A percentile compares a stretch with the other conserved stretches of the same genome.
phyloP scores from a whole-genome alignment of 495 filamentous ascomycete species.

The Thozetella sp. region DNA sequence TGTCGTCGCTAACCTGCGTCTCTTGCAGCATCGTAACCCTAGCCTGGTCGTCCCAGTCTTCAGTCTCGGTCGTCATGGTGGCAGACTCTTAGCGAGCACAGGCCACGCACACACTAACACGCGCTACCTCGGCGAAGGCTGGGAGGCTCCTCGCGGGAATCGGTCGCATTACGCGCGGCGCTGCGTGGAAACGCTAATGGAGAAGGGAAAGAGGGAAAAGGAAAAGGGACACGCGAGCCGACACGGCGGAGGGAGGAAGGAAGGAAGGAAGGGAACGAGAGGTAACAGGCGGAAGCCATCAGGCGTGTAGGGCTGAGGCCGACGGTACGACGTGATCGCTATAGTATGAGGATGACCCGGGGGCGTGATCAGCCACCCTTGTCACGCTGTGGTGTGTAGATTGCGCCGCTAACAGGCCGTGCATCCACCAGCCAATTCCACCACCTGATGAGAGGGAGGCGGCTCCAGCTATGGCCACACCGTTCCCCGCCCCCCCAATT shows the following conservation, averaged over 20 bases:
- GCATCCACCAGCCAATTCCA: neutral
- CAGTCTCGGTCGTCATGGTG: neutral
- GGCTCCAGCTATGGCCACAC: neutral
- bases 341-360: no score
- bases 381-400: neutral
- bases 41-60: neutral
- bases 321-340: neutral
- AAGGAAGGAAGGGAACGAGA: neutral
- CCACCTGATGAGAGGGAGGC: neutral
- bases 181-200: no score
- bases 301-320: no score
- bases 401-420: neutral
- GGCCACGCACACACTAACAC: no score
- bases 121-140: neutral
- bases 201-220: neutral
- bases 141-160: neutral
- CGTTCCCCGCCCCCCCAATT: no score
- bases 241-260: neutral
- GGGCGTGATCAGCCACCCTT: neutral
- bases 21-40: neutral
- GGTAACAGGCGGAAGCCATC: neutral
- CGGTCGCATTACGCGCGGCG: no score
- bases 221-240: no score
- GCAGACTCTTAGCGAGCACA: no score
- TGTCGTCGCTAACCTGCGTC: slow-evolving; percentile 2